Percentiles rank a stretch among this genome's conserved stretches.
Evolutionary conservation across 1,284 basidiomycete species (phyloP).

Genomic region (Laetiporus sulphureus): DNA sequence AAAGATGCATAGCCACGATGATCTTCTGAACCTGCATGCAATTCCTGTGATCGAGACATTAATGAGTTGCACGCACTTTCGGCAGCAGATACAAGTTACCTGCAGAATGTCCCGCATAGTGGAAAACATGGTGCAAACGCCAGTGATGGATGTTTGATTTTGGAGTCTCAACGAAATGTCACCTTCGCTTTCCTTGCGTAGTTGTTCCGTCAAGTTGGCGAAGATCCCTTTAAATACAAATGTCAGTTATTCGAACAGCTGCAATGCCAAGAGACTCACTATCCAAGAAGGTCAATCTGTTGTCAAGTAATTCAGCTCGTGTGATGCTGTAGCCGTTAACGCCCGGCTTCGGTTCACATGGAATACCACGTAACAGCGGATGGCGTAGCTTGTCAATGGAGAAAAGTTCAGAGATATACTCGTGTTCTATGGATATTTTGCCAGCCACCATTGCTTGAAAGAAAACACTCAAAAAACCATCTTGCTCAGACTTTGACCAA

Average conservation of each 20-base stretch:
- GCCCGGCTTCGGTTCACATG: constrained; percentile 10
- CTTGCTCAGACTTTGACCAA: constrained; percentile 37
- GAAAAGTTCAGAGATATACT: constrained; percentile 47
- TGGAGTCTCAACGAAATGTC: constrained; percentile 6
- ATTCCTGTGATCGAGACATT: background rate
- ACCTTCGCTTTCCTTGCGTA: constrained; percentile 8
- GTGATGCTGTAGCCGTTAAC: constrained; percentile 19
- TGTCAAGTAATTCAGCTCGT: constrained; percentile 17
- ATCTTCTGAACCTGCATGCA: constrained; percentile 3
- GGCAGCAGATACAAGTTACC: constrained; percentile 11
- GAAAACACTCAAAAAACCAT: constrained; percentile 52
- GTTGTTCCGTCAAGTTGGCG: constrained; percentile 14
- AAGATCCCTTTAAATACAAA: constrained; percentile 15
- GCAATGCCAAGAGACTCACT: constrained; percentile 18
- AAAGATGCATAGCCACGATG: constrained; percentile 4
- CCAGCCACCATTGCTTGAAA: constrained; percentile 50
- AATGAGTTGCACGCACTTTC: too few species aligned
- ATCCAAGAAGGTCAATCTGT: constrained; percentile 17
- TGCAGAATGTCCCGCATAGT: constrained; percentile 20
- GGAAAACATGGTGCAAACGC: constrained; percentile 16
- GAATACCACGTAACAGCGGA: constrained; percentile 37
- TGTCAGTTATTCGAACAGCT: too few species aligned
- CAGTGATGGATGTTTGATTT: constrained; percentile 18
- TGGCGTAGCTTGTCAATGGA: constrained; percentile 48
- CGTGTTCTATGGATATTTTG: constrained; percentile 50